A percentile compares a stretch with the other conserved stretches of the same genome.
These are phyloP conservation scores for Cercospora sp. DNA, from an alignment of 2,329 filamentous ascomycete genomes.

Conservation along the genomic window DNA sequence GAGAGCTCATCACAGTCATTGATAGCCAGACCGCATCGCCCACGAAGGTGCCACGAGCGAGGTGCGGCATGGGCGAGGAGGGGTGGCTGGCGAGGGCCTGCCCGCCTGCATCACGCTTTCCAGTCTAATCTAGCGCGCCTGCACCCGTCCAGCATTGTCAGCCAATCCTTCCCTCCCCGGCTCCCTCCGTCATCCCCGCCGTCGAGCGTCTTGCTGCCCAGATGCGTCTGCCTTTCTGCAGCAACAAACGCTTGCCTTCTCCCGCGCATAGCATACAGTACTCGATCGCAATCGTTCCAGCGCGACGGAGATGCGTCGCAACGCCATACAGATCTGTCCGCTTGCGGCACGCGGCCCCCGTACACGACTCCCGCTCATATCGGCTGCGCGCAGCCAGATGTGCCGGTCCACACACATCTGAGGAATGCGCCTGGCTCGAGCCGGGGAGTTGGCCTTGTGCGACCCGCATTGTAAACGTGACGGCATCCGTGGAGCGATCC, in stretches of 20 bases:
- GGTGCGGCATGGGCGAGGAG: slow-evolving; percentile 12
- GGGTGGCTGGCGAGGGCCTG: slow-evolving; percentile 9
- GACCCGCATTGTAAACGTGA: slow-evolving; percentile 12
- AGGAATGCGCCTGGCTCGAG: slow-evolving; percentile 12
- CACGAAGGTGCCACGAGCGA: slow-evolving; percentile 1
- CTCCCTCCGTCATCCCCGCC: slow-evolving; percentile 1
- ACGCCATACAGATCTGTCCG: slow-evolving; percentile 1
- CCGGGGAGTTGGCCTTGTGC: slow-evolving; percentile 13
- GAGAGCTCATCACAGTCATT: background rate
- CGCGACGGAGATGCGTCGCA: background rate
- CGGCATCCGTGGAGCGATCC: slow-evolving; percentile 1
- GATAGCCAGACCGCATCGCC: background rate
- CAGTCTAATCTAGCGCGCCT: background rate
- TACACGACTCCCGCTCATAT: background rate
- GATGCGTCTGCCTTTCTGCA: slow-evolving; percentile 3
- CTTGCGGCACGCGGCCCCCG: background rate
- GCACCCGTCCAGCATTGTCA: slow-evolving; percentile 4
- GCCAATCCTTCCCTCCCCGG: slow-evolving; percentile 4
- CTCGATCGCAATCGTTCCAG: background rate
- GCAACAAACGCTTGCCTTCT: background rate
- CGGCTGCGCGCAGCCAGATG: slow-evolving; percentile 4
- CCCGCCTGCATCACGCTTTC: background rate
- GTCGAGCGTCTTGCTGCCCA: background rate
- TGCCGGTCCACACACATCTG: slow-evolving; percentile 5
- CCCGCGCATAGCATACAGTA: background rate